Percentiles rank a stretch among this genome's conserved stretches.
Evolutionary conservation across 352 stramenopile species (phyloP).

Genomic region (Thraustotheca clavata): DNA sequence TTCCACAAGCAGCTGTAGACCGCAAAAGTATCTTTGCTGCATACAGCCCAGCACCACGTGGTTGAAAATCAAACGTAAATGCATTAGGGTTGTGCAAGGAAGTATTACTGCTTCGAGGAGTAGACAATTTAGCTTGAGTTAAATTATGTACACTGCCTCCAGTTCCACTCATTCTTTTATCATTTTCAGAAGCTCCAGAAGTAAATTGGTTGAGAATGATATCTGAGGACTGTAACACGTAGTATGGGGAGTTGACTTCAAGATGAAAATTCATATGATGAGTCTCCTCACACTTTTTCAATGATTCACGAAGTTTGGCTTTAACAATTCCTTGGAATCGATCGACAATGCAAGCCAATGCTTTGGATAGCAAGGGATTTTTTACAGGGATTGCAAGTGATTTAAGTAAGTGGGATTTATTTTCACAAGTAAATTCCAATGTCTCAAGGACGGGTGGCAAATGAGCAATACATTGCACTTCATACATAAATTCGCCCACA

Average conservation of each 20-base stretch:
- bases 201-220: slow-evolving; percentile 31
- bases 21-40: slow-evolving; percentile 63
- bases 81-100: slow-evolving; percentile 31
- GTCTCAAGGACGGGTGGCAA: slow-evolving; percentile 68
- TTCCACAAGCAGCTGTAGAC: slow-evolving; percentile 47
- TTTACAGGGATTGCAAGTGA: slow-evolving; percentile 73
- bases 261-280: slow-evolving; percentile 60
- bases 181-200: slow-evolving; percentile 3
- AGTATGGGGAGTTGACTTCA: slow-evolving; percentile 86
- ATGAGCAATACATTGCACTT: slow-evolving; percentile 74
- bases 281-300: slow-evolving; percentile 65
- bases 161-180: background rate
- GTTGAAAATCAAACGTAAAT: slow-evolving; percentile 65
- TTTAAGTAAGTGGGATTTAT: slow-evolving; percentile 40
- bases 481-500: slow-evolving; percentile 91
- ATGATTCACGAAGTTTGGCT: slow-evolving; percentile 62
- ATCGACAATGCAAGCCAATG: slow-evolving; percentile 54
- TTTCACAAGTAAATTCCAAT: slow-evolving; percentile 75
- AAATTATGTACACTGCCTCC: slow-evolving; percentile 22
- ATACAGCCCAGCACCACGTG: slow-evolving; percentile 59
- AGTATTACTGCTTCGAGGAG: slow-evolving; percentile 33
- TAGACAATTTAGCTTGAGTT: slow-evolving; percentile 44
- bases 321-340: slow-evolving; percentile 57
- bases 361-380: slow-evolving; percentile 69
- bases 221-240: slow-evolving; percentile 48